Evolutionary conservation across 805 yeast genomes (phyloP), one percentile per base, ranked within the genome.

Genomic region (Lachancea kluyveri): DNA sequence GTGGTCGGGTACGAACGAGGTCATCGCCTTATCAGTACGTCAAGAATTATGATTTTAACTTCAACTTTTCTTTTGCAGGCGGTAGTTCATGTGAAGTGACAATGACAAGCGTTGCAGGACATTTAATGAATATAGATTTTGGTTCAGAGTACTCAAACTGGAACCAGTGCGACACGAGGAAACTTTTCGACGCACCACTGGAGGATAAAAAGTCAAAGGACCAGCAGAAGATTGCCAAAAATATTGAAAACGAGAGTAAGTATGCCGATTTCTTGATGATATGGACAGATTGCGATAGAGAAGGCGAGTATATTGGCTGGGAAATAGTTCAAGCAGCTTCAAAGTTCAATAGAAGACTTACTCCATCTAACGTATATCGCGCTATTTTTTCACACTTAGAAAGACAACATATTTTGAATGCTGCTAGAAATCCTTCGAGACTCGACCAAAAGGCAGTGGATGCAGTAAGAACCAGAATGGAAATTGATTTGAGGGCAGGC

Each of bases 261-360:
- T 49, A 48, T 12, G 72, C 84, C 4, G 72, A 75, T 31, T 62
- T 62, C 23, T 59, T 92, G 33, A 84, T 86, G 83, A 85, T 92
- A 6, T 92, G 98, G 97, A 92, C 98, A 1, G 99, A 92, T 68
- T 92, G 98, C 59, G 97, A 88, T 67, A 66, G 96, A 21, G 97
- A 88, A 54, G 97, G 97, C 2, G 97, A 88, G 54, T 81, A 77
- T 55, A 88, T 88, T 35, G 97, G 96, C 0, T 75, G 68, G 62
- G 95, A 88, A 47, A 75, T 94, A 10, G 67, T 74, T 21, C 68
- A 76, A 32, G 79, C 77, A n/a, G 96, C 95, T 0, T 51, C 54
- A 30, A 65, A 64, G 40, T 62, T 58, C 1, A 60, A 49, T 28
- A 54, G 57, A 1, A 41, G 59, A 2, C 48, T 86, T 25, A 61